Base-by-base conservation (phyloP, 139 green algal species). In the Zygnema circumcarinatum region DNA sequence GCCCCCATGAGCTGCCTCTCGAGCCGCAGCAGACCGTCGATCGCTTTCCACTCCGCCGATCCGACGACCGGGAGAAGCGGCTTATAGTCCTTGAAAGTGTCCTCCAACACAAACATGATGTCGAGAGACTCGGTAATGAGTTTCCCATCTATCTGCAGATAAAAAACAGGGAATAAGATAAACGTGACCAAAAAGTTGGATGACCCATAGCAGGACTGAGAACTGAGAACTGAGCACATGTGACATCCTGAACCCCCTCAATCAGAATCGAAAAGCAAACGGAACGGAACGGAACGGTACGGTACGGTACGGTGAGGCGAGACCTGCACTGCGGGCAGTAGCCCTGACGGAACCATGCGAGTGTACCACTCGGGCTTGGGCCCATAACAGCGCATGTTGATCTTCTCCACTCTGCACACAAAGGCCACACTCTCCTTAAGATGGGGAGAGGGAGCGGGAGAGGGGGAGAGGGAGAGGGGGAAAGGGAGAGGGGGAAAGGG, bases 331-430 rank as follows among this genome's bases (percentile, higher is more conserved):
- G 42, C 84, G 20, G 84, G 84, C 33, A 89, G 74, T 67, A 89
- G 42, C 29, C 84, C 84, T 2, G 84, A 89, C 16, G 94, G 94
- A 75, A 95, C 93, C 92, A 93, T 91, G 69, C 29, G 33, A 32
- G 33, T 68, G 86, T 78, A 90, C 56, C 22, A 84, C 69, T 40
- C 83, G 0, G 96, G 95, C 90, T 98, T 98, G 91, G 95, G 92
- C 0, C 96, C 96, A 85, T 99, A 99, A 92, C 95, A 98, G 32
- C 95, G 90, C 96, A 98, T 98, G 93, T 91, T 90, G 83, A 93
- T 90, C 78, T 92, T 92, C 78, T 90, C 83, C 76, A 92, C 67
- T 22, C 81, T 75, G 76, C 20, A 72, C n/a, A n/a, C n/a, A n/a
- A n/a, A n/a, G n/a, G n/a, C n/a, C n/a, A n/a, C n/a, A n/a, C n/a